Conservation (phyloP, 2,329 filamentous ascomycete species). For the Ophiosphaerella narmari region DNA sequence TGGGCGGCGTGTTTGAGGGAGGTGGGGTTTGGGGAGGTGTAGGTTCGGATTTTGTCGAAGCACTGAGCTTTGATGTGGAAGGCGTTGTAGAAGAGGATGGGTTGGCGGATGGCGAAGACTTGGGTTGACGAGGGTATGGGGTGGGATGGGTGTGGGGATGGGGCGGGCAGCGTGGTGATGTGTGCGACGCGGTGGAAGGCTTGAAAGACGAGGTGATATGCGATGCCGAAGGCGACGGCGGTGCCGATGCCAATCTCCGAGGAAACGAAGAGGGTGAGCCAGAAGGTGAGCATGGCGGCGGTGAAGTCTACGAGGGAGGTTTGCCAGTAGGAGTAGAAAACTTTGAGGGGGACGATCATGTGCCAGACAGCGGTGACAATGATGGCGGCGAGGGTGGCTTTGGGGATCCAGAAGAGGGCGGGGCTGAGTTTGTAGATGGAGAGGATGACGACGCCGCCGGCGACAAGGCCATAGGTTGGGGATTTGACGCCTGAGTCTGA, state of each 20-base stretch:
- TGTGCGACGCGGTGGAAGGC: constrained; percentile 55
- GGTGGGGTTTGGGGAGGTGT: constrained; percentile 49
- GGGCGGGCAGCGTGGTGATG: constrained; percentile 19
- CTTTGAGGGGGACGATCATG: constrained; percentile 61
- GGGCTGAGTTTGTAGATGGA: constrained; percentile 66
- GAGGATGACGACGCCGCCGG: constrained; percentile 64
- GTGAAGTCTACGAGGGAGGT: constrained; percentile 68
- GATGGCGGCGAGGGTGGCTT: constrained; percentile 66
- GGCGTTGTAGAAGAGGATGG: constrained; percentile 66
- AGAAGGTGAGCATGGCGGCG: constrained; percentile 66
- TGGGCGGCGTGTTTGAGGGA: constrained; percentile 41
- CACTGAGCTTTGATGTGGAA: constrained; percentile 57
- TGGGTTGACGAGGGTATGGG: constrained; percentile 55
- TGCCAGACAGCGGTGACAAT: constrained; percentile 69
- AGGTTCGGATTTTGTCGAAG: constrained; percentile 57
- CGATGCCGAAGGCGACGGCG: constrained; percentile 57
- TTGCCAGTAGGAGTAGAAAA: constrained; percentile 68
- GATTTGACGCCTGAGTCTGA: constrained; percentile 66
- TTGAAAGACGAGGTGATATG: constrained; percentile 62
- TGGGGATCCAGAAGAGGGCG: constrained; percentile 70
- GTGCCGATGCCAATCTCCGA: constrained; percentile 64
- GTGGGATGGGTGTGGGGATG: constrained; percentile 10
- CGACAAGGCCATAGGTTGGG: constrained; percentile 64
- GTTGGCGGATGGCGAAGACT: constrained; percentile 62
- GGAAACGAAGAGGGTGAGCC: constrained; percentile 65